phyloP scores from a whole-genome alignment of 805 yeast genomes.

The Candida tallmaniae region DNA sequence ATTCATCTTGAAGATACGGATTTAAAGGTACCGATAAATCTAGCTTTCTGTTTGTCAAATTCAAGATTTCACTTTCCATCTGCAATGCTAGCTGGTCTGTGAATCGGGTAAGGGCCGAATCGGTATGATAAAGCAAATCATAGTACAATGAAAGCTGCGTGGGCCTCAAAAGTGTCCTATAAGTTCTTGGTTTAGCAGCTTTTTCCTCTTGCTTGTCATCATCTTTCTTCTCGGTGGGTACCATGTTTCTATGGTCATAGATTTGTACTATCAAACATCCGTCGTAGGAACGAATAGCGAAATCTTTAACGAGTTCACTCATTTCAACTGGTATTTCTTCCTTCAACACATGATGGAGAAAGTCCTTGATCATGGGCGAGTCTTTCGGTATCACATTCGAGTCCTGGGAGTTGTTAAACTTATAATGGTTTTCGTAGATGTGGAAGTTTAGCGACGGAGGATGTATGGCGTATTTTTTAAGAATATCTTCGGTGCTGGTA shows the following conservation, averaged over 20 bases:
- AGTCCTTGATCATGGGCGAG: constrained; percentile 73
- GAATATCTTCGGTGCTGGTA: constrained; percentile 65
- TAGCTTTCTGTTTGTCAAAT: constrained; percentile 72
- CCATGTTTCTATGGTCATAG: constrained; percentile 71
- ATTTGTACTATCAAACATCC: constrained; percentile 85
- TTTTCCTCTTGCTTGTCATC: not conserved
- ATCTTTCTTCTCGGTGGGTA: constrained; percentile 2
- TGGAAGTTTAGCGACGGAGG: constrained; percentile 86
- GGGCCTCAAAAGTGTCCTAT: constrained; percentile 73
- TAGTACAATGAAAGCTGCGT: constrained; percentile 78
- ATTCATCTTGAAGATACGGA: constrained; percentile 51
- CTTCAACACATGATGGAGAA: constrained; percentile 69
- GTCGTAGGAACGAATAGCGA: constrained; percentile 79
- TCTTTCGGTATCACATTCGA: constrained; percentile 73
- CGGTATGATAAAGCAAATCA: constrained; percentile 81
- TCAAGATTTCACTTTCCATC: constrained; percentile 84
- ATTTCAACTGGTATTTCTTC: constrained; percentile 87
- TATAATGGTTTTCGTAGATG: constrained; percentile 84
- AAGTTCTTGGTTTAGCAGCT: constrained; percentile 58
- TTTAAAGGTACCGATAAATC: constrained; percentile 70
- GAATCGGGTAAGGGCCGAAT: constrained; percentile 65
- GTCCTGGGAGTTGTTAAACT: constrained; percentile 84
- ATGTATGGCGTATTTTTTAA: constrained; percentile 69
- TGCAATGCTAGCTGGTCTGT: constrained; percentile 74
- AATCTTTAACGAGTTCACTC: constrained; percentile 84